Evolutionary conservation across 78 protist genomes (phyloP).

Genomic region (Capsaspora owczarzaki): DNA sequence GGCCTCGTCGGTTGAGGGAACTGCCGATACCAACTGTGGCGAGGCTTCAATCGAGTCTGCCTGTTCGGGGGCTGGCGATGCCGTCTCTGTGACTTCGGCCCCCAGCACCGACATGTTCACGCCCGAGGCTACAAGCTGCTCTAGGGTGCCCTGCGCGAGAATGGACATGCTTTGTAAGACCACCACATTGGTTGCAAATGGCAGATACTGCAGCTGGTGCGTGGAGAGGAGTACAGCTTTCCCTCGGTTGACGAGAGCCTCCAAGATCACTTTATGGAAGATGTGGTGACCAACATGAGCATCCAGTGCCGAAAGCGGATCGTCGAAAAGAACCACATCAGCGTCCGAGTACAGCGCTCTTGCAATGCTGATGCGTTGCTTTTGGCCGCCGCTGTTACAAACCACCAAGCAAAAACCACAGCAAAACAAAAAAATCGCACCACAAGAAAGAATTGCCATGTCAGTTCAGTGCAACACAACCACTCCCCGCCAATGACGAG

Average conservation of each 20-base stretch:
- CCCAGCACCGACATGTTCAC: too few species aligned
- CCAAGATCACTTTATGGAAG: constrained; percentile 29
- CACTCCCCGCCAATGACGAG: too few species aligned
- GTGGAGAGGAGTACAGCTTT: constrained; percentile 73
- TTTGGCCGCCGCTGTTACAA: constrained; percentile 87
- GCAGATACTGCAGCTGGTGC: constrained; percentile 44
- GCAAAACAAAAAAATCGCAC: too few species aligned
- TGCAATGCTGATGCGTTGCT: constrained; percentile 86
- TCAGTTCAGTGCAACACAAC: too few species aligned
- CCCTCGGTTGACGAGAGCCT: constrained; percentile 22
- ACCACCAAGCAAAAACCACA: too few species aligned
- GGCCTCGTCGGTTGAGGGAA: too few species aligned
- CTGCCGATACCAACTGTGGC: too few species aligned
- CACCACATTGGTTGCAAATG: constrained; percentile 7
- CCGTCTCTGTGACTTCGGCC: too few species aligned
- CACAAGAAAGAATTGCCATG: too few species aligned
- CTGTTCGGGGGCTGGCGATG: too few species aligned
- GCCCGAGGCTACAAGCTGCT: constrained; percentile 8
- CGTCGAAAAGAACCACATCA: constrained; percentile 77
- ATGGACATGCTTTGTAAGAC: constrained; percentile 33
- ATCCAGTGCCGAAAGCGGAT: constrained; percentile 84
- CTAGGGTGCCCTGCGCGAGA: constrained; percentile 19
- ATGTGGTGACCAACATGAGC: constrained; percentile 65
- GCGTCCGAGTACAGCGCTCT: constrained; percentile 58
- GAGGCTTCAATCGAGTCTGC: too few species aligned